Percentiles rank a stretch among this genome's conserved stretches.
Evolutionary conservation across 495 filamentous ascomycete genomes (phyloP).

Genomic region (Annulohypoxylon nitens): DNA sequence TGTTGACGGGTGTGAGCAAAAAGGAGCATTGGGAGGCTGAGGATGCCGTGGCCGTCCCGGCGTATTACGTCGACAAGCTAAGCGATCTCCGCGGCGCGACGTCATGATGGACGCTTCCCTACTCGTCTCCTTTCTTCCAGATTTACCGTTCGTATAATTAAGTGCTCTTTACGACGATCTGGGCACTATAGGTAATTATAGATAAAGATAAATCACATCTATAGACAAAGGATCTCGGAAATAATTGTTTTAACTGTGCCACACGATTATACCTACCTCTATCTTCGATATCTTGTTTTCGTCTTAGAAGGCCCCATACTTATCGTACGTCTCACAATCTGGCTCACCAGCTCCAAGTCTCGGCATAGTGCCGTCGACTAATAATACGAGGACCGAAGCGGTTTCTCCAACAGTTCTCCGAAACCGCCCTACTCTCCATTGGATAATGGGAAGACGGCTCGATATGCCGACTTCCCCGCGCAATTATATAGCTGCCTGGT

Average conservation of each 20-base stretch:
- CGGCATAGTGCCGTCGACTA: conserved; percentile 20
- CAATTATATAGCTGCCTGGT: conserved; percentile 22
- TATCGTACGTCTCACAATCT: neutral
- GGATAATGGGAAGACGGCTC: conserved; percentile 31
- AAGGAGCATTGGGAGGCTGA: conserved; percentile 82
- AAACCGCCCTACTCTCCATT: conserved; percentile 30
- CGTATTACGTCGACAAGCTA: conserved; percentile 84
- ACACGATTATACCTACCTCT: too few relatives aligned
- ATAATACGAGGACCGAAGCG: conserved; percentile 6
- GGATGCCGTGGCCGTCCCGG: conserved; percentile 72
- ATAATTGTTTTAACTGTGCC: neutral
- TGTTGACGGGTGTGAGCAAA: conserved; percentile 89
- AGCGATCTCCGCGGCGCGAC: conserved; percentile 73
- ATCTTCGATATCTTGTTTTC: neutral
- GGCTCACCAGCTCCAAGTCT: conserved; percentile 16
- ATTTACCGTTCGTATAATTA: conserved; percentile 16
- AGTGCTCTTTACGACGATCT: neutral
- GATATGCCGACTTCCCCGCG: conserved; percentile 42
- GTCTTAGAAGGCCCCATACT: neutral
- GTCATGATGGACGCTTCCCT: conserved; percentile 16
- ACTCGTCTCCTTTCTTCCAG: neutral
- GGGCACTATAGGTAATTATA: conserved; percentile 14
- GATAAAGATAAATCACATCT: conserved; percentile 13
- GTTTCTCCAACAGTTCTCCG: conserved; percentile 35
- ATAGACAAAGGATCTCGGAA: neutral